Conservation (phyloP, 805 yeast genomes). For the Hanseniaspora singularis region DNA sequence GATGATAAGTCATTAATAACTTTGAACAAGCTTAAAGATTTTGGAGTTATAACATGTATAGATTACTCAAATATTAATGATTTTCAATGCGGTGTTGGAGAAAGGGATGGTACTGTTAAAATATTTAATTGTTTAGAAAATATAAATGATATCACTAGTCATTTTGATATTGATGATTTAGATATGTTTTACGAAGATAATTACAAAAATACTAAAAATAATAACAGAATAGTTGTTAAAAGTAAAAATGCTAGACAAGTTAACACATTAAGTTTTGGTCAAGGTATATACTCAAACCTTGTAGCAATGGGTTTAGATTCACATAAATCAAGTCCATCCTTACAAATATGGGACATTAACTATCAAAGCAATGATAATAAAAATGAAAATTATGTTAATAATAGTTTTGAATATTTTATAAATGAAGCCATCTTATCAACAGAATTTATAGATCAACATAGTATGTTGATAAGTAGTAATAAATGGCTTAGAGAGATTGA, state of each 20-base stretch:
- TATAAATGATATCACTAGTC: slow-evolving; percentile 15
- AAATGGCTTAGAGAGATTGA: slow-evolving; percentile 72
- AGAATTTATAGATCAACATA: slow-evolving; percentile 50
- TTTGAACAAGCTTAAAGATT: slow-evolving; percentile 45
- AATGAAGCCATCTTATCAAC: slow-evolving; percentile 67
- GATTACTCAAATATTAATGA: slow-evolving; percentile 44
- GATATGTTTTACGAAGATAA: slow-evolving; percentile 3
- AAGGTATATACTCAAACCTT: slow-evolving; percentile 35
- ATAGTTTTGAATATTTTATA: slow-evolving; percentile 46
- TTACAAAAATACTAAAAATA: not conserved
- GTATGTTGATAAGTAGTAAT: slow-evolving; percentile 60
- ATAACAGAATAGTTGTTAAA: slow-evolving; percentile 31
- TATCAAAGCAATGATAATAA: slow-evolving; percentile 47
- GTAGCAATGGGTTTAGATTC: slow-evolving; percentile 73
- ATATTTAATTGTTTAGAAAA: slow-evolving; percentile 43
- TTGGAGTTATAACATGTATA: slow-evolving; percentile 55
- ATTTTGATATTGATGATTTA: slow-evolving; percentile 9
- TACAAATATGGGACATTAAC: slow-evolving; percentile 69
- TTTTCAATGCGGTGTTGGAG: slow-evolving; percentile 65
- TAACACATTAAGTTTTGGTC: slow-evolving; percentile 58
- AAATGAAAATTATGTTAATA: slow-evolving; percentile 37
- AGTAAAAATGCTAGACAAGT: slow-evolving; percentile 65
- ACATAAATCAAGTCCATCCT: slow-evolving; percentile 59
- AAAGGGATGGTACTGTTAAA: slow-evolving; percentile 53
- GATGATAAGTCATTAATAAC: slow-evolving; percentile 44